Evolutionary conservation across 306 rosid species (phyloP), one percentile per base, ranked within the genome.

Genomic region (Pterocarpus santalinus): DNA sequence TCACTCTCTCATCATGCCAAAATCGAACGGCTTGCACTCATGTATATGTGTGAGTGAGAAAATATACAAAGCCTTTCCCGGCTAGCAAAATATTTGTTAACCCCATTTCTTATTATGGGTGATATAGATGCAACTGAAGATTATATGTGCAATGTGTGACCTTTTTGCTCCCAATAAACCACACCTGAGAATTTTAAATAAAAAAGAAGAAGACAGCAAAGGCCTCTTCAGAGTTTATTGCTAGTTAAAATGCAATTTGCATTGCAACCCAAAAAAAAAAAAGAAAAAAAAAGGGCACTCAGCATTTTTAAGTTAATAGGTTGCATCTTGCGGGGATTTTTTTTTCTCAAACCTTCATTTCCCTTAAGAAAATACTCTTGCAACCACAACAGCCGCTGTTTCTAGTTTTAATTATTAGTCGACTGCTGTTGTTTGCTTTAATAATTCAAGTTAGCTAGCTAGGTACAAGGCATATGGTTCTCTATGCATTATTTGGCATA

Each of bases 81-180:
- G 49, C 39, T 17, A 22, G 5, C 41, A 13, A 4, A 32, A 33
- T 32, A 12, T 32, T 5, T 43, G 6, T 43, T 43, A 43, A 72
- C 30, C 30, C 30, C 15, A 60, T 75, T 61, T 34, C 71, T 34
- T 46, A 34, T 62, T 62, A 63, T 63, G 34, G 22, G 61, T 17
- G 51, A 49, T 44, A 22, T 68, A 47, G 64, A 68, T 63, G 49
- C 72, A 22, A 39, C 49, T 69, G 61, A 47, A 62, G 75, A 38
- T 51, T 52, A 63, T 63, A 15, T 69, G 35, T 32, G 43, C 57
- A n/a, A n/a, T n/a, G n/a, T 72, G 68, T 65, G 22, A 46, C 52
- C 71, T 85, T 73, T 79, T 71, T 76, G 80, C 71, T 76, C 69
- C 85, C 73, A 72, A 76, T 61, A 80, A 77, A 80, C 75, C 85